Evolutionary conservation across 345 rosid species (phyloP), one percentile per base, ranked within the genome.

Genomic region (Diplotaxis tenuifolia): DNA sequence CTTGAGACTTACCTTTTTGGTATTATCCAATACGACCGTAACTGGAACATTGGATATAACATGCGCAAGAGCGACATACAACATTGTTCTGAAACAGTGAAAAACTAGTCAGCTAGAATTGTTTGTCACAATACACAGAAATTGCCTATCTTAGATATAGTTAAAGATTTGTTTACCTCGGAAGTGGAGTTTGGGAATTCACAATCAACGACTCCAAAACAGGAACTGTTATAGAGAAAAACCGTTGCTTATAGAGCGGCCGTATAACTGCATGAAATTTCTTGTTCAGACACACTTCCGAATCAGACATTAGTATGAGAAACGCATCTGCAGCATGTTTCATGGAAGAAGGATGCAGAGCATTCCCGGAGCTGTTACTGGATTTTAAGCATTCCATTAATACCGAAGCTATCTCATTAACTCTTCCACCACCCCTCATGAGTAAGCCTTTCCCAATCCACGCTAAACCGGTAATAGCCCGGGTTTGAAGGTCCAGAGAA

Each of bases 391-490:
- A 86, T 68, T 84, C 84, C 15, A 95, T 67, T 31, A 90, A 80
- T 64, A 84, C 65, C 83, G 70, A 78, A 22, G 87, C 76, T 65
- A 88, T 71, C 72, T 92, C 91, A 56, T 80, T 88, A 23, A 87
- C 82, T 81, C 87, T 90, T 75, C 83, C 86, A 77, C 88, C 88
- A 55, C 99, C 97, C 70, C 85, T 86, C 93, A 95, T 84, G 68
- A 95, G 89, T 79, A 95, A 80, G 62, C 96, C 99, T 82, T 95
- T 95, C 49, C 93, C 97, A 64, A 92, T 85, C 99, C 99, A 95
- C 59, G 96, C 91, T 75, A 91, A 76, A 70, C 96, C 99, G 65
- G 76, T 63, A 55, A 92, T 83, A 54, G 89, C 89, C 79, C 75
- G 85, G 68, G 62, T 78, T 76, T 84, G 92, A 81, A 85, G 82